Evolutionary conservation across 1,284 basidiomycete species (phyloP).

Genomic region (Heterobasidion parviporum): DNA sequence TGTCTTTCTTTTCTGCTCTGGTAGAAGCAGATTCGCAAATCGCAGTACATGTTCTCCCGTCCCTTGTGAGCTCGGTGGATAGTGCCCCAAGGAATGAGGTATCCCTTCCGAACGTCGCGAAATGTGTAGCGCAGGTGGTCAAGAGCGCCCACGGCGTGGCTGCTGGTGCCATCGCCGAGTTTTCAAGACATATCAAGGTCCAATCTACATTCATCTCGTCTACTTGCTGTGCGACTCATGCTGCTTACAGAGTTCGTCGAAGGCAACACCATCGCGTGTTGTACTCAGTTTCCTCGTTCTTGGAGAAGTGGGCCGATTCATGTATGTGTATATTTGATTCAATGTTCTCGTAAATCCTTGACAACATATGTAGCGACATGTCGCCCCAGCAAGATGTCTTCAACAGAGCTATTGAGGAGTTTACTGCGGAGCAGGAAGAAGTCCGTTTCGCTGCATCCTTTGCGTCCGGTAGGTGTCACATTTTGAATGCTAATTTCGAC

Average conservation of each 20-base stretch:
- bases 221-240: slow-evolving; percentile 2
- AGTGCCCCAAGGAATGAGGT: slow-evolving; percentile 48
- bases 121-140: slow-evolving; percentile 77
- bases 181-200: slow-evolving; percentile 73
- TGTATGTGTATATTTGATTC: slow-evolving; percentile 39
- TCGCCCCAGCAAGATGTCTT: slow-evolving; percentile 72
- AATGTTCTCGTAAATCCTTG: neutral
- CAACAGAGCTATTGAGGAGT: slow-evolving; percentile 62
- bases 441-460: slow-evolving; percentile 85
- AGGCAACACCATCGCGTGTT: slow-evolving; percentile 56
- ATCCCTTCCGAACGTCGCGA: slow-evolving; percentile 66
- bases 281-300: slow-evolving; percentile 83
- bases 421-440: slow-evolving; percentile 74
- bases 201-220: neutral
- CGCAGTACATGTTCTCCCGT: slow-evolving; percentile 68
- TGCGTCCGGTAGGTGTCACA: slow-evolving; percentile 59
- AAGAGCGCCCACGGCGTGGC: slow-evolving; percentile 60
- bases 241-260: slow-evolving; percentile 42
- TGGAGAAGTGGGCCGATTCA: slow-evolving; percentile 84
- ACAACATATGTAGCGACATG: slow-evolving; percentile 58
- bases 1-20: slow-evolving; percentile 73
- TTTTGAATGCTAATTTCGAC: neutral
- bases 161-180: slow-evolving; percentile 75
- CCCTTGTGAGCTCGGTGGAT: slow-evolving; percentile 54
- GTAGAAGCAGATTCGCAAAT: slow-evolving; percentile 80